Percentiles rank a stretch among this genome's conserved stretches.
phyloP scores from a whole-genome alignment of 768 basidiomycete species.

The Exidia glandulosa region DNA sequence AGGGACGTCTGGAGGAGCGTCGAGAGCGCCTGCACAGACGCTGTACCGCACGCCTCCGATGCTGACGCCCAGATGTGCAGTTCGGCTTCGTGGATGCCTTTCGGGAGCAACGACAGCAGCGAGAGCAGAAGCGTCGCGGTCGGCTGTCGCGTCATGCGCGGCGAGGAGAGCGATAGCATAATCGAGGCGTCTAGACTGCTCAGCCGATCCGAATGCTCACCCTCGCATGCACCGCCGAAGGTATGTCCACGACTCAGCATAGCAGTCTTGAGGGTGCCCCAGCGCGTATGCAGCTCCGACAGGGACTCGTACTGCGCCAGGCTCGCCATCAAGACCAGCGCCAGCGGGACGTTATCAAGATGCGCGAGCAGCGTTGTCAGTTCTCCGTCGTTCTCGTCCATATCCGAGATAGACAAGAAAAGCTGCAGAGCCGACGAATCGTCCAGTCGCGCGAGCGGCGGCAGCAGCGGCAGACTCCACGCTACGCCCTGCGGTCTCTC shows the following conservation, averaged over 20 bases:
- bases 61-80: too few species aligned
- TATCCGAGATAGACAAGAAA: neutral
- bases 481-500: neutral
- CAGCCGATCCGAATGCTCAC: too few species aligned
- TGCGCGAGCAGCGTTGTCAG: neutral
- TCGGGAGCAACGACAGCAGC: neutral
- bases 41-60: too few species aligned
- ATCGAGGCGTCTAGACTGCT: neutral
- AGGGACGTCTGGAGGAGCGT: neutral
- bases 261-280: neutral
- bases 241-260: neutral
- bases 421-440: neutral
- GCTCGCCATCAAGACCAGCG: neutral
- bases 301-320: neutral
- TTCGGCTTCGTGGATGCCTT: conserved; percentile 6
- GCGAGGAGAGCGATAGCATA: neutral
- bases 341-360: neutral
- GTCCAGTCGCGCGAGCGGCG: neutral
- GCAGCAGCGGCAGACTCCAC: neutral
- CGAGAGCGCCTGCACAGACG: neutral
- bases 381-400: neutral
- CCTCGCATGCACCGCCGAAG: too few species aligned
- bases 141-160: neutral
- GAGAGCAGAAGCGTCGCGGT: neutral
- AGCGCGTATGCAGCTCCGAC: neutral